A percentile compares a stretch with the other conserved stretches of the same genome.
Conservation (phyloP, 2,329 filamentous ascomycete species). For the Talaromyces amestolkiae region DNA sequence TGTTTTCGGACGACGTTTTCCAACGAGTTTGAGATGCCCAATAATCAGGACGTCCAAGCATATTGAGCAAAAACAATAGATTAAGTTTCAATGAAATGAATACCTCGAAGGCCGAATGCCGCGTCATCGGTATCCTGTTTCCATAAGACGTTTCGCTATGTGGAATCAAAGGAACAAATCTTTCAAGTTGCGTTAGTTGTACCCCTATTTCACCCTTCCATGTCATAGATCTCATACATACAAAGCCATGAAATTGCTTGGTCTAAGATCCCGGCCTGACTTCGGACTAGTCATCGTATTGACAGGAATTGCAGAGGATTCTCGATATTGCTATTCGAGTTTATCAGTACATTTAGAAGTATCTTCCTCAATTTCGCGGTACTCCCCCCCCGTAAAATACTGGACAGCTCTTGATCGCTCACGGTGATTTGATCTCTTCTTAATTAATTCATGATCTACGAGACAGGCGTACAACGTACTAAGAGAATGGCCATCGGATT, state of each 20-base stretch:
- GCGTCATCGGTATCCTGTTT: conserved; percentile 2
- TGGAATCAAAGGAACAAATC: background rate
- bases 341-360: too few species aligned
- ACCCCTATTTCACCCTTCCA: background rate
- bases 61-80: background rate
- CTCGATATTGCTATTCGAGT: too few species aligned
- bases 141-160: background rate
- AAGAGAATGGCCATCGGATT: too few species aligned
- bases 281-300: too few species aligned
- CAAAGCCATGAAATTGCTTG: background rate
- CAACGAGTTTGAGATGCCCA: background rate
- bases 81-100: background rate
- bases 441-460: too few species aligned
- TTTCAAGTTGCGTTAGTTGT: background rate
- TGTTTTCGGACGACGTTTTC: background rate
- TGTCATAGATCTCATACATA: background rate
- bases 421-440: too few species aligned
- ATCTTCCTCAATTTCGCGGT: too few species aligned
- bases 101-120: background rate
- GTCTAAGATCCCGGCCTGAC: too few species aligned
- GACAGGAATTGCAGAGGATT: too few species aligned
- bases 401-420: too few species aligned
- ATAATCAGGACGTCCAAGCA: background rate
- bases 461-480: too few species aligned
- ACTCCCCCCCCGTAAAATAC: too few species aligned